Percentiles rank a stretch among this genome's conserved stretches.
These are phyloP conservation scores for Ballota nigra DNA, from an alignment of 257 asterid genomes.

Conservation along the genomic window DNA sequence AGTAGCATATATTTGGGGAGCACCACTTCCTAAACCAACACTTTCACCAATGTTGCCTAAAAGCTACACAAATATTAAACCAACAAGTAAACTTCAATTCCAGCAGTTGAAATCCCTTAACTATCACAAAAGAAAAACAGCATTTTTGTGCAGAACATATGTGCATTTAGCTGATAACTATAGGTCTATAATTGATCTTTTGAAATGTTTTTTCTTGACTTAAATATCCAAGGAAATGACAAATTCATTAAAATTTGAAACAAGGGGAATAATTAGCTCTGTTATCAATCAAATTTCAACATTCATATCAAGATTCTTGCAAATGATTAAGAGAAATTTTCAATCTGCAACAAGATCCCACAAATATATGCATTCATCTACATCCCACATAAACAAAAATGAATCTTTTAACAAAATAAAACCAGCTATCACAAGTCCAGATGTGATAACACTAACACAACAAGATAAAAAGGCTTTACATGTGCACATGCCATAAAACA, in stretches of 20 bases:
- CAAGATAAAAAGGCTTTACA: background rate
- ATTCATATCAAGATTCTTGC: background rate
- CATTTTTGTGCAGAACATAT: background rate
- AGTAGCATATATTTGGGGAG: constrained; percentile 62
- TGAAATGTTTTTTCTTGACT: background rate
- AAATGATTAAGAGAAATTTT: background rate
- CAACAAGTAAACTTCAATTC: background rate
- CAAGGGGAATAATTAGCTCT: background rate
- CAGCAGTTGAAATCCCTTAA: background rate
- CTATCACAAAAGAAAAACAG: background rate
- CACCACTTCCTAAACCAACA: constrained; percentile 67
- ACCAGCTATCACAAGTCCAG: background rate
- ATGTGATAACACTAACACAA: background rate
- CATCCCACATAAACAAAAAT: background rate
- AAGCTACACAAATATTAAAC: constrained; percentile 33
- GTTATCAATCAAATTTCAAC: background rate
- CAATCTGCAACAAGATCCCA: background rate
- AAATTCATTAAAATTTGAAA: background rate
- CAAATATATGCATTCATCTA: background rate
- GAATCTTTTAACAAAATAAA: background rate
- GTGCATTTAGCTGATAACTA: too few relatives aligned
- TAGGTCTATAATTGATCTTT: too few relatives aligned
- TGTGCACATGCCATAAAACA: background rate
- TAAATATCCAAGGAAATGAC: background rate
- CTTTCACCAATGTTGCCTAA: constrained; percentile 60